Conservation (phyloP, 148 eudicot species). For the Rhododendron mucronatum region DNA sequence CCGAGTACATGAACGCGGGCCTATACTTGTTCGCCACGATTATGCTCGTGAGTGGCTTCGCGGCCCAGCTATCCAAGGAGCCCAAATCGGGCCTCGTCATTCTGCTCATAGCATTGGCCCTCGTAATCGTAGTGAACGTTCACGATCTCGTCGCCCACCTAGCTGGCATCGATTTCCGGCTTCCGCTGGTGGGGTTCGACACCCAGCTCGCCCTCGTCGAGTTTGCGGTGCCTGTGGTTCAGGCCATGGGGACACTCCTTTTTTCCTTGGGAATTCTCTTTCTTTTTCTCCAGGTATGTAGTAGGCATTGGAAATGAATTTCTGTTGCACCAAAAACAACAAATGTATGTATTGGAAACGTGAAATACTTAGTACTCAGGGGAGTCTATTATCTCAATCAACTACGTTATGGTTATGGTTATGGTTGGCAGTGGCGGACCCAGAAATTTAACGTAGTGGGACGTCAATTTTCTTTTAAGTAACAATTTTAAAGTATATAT, state of each 20-base stretch:
- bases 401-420: no score
- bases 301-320: no score
- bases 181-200: constrained; percentile 47
- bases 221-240: constrained; percentile 59
- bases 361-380: no score
- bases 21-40: constrained; percentile 59
- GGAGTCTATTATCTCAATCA: background rate
- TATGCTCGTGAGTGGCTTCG: constrained; percentile 44
- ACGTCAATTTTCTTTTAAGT: no score
- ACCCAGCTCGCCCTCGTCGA: constrained; percentile 70
- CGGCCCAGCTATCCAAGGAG: constrained; percentile 50
- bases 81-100: constrained; percentile 64
- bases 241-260: constrained; percentile 31
- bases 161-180: constrained; percentile 52
- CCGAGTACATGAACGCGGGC: constrained; percentile 80
- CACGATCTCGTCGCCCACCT: constrained; percentile 82
- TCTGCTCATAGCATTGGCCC: constrained; percentile 33
- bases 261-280: constrained; percentile 35
- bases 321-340: no score
- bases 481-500: no score
- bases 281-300: constrained; percentile 36
- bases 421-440: no score
- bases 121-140: constrained; percentile 41
- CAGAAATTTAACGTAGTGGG: no score
- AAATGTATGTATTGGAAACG: no score